These are phyloP conservation scores for Podospora pseudopauciseta DNA, from an alignment of 495 filamentous ascomycete genomes.

Conservation along the genomic window DNA sequence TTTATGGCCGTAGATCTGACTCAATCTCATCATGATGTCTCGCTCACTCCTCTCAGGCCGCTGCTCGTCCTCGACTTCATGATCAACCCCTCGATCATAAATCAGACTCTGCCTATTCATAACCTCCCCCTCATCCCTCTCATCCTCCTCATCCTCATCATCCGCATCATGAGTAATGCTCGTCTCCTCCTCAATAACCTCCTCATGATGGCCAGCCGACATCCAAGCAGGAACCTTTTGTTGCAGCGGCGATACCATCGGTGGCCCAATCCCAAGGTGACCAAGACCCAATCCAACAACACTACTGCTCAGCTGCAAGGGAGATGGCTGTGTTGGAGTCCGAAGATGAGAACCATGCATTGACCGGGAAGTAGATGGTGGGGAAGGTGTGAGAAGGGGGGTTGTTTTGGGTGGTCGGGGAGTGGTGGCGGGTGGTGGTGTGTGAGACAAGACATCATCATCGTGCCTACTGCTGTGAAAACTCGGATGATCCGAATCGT, in stretches of 20 bases:
- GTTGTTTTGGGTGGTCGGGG: background rate
- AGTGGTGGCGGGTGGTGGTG: background rate
- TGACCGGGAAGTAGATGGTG: background rate
- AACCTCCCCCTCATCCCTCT: constrained; percentile 1
- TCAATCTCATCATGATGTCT: no score
- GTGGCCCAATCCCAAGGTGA: background rate
- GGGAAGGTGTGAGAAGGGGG: background rate
- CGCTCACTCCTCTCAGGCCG: no score
- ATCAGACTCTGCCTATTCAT: background rate
- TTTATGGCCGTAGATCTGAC: no score
- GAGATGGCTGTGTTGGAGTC: background rate
- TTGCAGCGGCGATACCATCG: background rate
- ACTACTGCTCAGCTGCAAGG: background rate
- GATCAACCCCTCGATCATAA: background rate
- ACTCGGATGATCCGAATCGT: background rate
- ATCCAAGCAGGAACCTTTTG: background rate
- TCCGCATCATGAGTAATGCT: constrained; percentile 10
- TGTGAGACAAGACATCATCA: background rate
- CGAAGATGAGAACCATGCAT: background rate
- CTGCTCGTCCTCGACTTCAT: no score
- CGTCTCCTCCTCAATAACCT: background rate
- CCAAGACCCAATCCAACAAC: background rate
- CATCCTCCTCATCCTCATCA: constrained; percentile 16
- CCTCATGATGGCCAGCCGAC: background rate
- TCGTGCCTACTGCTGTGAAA: background rate